Conservation (phyloP, 1,139 yeast genomes). For the Scheffersomyces parashehatae region DNA sequence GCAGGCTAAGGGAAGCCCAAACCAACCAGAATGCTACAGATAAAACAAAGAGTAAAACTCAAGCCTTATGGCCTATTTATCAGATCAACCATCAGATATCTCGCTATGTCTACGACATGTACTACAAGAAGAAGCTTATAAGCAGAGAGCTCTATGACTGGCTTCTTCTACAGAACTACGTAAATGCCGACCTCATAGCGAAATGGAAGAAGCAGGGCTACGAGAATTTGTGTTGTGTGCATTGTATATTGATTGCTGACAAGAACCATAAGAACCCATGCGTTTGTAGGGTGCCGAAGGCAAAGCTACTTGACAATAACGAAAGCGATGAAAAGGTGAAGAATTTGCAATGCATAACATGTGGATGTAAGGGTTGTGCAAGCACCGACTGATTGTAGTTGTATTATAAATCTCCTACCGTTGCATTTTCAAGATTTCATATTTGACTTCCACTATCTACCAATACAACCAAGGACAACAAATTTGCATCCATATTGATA, state of each 20-base stretch:
- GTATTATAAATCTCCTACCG: too few species aligned
- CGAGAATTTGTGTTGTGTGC: slow-evolving; percentile 80
- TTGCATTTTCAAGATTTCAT: too few species aligned
- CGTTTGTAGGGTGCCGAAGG: slow-evolving; percentile 82
- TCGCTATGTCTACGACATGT: slow-evolving; percentile 72
- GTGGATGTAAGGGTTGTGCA: slow-evolving; percentile 91
- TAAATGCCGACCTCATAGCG: slow-evolving; percentile 72
- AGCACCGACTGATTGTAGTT: slow-evolving; percentile 56
- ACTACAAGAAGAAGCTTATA: slow-evolving; percentile 69
- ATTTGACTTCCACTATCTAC: too few species aligned
- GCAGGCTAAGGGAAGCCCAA: slow-evolving; percentile 62
- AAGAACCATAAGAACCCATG: slow-evolving; percentile 70
- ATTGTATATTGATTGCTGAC: slow-evolving; percentile 70
- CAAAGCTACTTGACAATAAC: slow-evolving; percentile 31
- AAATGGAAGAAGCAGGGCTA: slow-evolving; percentile 93
- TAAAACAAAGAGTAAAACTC: slow-evolving; percentile 43
- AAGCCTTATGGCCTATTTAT: slow-evolving; percentile 72
- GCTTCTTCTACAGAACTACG: slow-evolving; percentile 67
- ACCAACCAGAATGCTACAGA: slow-evolving; percentile 17
- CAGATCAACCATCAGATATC: slow-evolving; percentile 74
- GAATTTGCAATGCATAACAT: slow-evolving; percentile 67
- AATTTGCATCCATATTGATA: too few species aligned
- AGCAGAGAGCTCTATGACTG: slow-evolving; percentile 73
- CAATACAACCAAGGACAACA: too few species aligned
- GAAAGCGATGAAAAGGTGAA: slow-evolving; percentile 34